These are phyloP conservation scores for Sparassis latifolia DNA, from an alignment of 1,284 basidiomycete species.

Conservation along the genomic window DNA sequence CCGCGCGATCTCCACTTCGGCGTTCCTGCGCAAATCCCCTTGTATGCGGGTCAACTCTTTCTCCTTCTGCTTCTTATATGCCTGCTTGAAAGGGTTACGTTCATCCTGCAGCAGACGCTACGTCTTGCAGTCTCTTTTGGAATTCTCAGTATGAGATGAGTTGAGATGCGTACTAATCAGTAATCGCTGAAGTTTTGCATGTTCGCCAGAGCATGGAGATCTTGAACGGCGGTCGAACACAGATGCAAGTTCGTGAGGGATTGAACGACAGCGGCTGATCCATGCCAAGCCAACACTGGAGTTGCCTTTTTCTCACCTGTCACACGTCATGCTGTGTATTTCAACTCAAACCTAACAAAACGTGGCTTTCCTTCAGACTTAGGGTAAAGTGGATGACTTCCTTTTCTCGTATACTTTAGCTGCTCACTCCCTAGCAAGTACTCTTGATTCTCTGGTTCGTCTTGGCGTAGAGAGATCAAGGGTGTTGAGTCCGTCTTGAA, in stretches of 20 bases:
- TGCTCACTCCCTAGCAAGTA: no score
- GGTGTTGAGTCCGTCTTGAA: no score
- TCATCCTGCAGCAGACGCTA: background rate
- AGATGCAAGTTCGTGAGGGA: background rate
- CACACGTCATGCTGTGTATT: no score
- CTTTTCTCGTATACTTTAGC: no score
- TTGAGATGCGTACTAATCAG: background rate
- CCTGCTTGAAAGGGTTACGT: background rate
- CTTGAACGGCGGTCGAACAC: background rate
- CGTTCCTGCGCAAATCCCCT: background rate
- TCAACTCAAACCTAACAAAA: no score
- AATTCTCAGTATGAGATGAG: background rate
- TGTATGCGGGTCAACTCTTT: background rate
- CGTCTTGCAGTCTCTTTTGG: background rate
- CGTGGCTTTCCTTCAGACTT: no score
- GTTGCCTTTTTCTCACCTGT: no score
- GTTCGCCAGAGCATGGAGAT: background rate
- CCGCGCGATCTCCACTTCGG: background rate
- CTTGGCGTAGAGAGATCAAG: no score
- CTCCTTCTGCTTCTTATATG: constrained; percentile 6
- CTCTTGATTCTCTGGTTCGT: no score
- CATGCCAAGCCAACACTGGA: no score
- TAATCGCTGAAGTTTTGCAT: background rate
- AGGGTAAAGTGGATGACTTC: no score
- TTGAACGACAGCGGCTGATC: background rate